Evolutionary conservation across 2,329 filamentous ascomycete species (phyloP), one percentile per base, ranked within the genome.

Genomic region (Alternaria brassicicola): DNA sequence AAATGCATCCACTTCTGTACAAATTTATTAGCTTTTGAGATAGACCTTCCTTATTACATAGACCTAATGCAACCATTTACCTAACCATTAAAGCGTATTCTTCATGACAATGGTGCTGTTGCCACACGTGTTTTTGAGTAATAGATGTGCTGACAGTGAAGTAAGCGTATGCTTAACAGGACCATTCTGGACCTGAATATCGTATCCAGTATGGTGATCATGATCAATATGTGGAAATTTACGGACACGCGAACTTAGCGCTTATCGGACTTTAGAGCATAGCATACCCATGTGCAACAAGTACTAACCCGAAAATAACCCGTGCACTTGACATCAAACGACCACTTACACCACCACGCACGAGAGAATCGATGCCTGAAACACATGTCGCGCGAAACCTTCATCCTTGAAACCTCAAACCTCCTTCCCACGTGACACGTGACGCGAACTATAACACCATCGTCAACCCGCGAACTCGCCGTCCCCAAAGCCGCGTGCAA

Each of bases 371-470:
- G 25, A 8, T 53, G 53, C 55, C 55, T 74, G 72, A 74, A 74
- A 74, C 72, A 57, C 56, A 58, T 52, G 26, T 59, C 56, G 52
- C 64, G 67, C 67, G 66, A 69, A 57, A 55, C 57, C 54, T 52
- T 41, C 57, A 63, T 48, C 61, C 55, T 52, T 72, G 69, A 72
- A 71, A 71, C 68, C 28, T 49, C 43, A 55, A 55, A 52, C 55
- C 53, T 52, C 52, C 57, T 42, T 31, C 33, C 42, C 69, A 71
- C 69, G 69, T 72, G 69, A 72, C 61, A 56, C 35, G 42, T 30
- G 38, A 46, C 47, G 39, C 55, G 39, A 51, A 43, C 49, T 72
- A 72, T 72, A 72, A 62, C 45, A 66, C 49, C 43, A 49, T 30
- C 50, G 57, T 55, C 52, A 59, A 63, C 31, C 63, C 63, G 21